Evolutionary conservation across 2,329 filamentous ascomycete genomes (phyloP).

Genomic region (Ophiocordyceps camponoti-saundersi): DNA sequence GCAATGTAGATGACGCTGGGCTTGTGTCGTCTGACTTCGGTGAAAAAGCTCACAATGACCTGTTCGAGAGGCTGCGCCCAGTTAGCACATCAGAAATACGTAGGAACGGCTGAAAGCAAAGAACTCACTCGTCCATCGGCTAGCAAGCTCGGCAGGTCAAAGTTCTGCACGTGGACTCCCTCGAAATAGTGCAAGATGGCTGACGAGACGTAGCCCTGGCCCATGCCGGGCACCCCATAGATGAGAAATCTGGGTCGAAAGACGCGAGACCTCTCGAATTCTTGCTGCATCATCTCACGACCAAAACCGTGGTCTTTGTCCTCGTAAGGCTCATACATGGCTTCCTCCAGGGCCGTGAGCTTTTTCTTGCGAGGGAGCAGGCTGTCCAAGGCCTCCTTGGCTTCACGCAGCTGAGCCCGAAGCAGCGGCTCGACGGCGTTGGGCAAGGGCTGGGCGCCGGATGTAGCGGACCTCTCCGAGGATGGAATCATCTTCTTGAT

Average conservation of each 20-base stretch:
- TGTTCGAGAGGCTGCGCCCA: slow-evolving; percentile 54
- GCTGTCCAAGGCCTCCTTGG: slow-evolving; percentile 53
- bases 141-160: slow-evolving; percentile 76
- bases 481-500: slow-evolving; percentile 94
- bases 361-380: slow-evolving; percentile 74
- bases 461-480: slow-evolving; percentile 76
- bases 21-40: slow-evolving; percentile 85
- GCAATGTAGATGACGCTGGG: slow-evolving; percentile 93
- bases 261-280: slow-evolving; percentile 75
- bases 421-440: slow-evolving; percentile 69
- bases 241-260: slow-evolving; percentile 82
- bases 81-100: background rate
- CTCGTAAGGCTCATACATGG: slow-evolving; percentile 74
- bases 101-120: slow-evolving; percentile 7
- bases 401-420: slow-evolving; percentile 50
- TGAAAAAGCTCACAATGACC: slow-evolving; percentile 77
- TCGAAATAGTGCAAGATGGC: slow-evolving; percentile 84
- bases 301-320: slow-evolving; percentile 73
- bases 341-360: slow-evolving; percentile 80
- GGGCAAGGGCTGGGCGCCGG: slow-evolving; percentile 66
- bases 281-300: slow-evolving; percentile 55
- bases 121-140: slow-evolving; percentile 58
- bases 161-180: slow-evolving; percentile 83
- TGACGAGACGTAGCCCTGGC: slow-evolving; percentile 73
- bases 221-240: slow-evolving; percentile 73